Evolutionary conservation across 1,139 yeast species (phyloP), one percentile per base, ranked within the genome.

Genomic region (Sugiyamaella japonica): DNA sequence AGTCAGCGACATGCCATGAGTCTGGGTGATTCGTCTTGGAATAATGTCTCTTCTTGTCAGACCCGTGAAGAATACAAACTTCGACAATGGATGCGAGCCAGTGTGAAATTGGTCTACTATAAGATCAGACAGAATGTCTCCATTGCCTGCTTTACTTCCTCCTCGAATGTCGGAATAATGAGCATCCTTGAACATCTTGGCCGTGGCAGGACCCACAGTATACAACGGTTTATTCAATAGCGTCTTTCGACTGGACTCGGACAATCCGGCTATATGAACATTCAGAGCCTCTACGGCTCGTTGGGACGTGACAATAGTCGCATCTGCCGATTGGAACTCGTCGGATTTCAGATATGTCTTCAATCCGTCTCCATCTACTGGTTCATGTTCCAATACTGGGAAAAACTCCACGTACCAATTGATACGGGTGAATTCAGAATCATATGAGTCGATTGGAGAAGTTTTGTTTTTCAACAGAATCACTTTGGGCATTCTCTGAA

Each of bases 161-260:
- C 97, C 97, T 56, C 82, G 72, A 0, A 93, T 79, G 59, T 83
- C 78, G 1, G 58, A 65, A 66, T 90, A 91, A 1, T 97, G 97
- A 31, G 83, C 72, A 5, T 76, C 73, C 3, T 67, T 61, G 15
- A 91, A 70, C n/a, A 86, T 82, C 17, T 75, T 74, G 23, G 78
- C 79, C 0, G 98, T 91, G 0, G 97, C 93, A 0, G 97, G 97
- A 0, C 98, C 98, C 6, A 93, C 97, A 0, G 97, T 89, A 65
- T 85, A 93, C 0, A 85, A 85, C 0, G 84, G 79, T 62, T 82
- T 83, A 0, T 62, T 53, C 10, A 79, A 56, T 9, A 70, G 2
- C 82, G 72, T 4, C 40, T 51, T 0, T 63, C 37, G 49, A 32
- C 47, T 39, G 16, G 29, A 29, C 32, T 58, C 53, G 7, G 55